These are phyloP conservation scores for Mrakia blollopis DNA, from an alignment of 768 basidiomycete genomes.

Conservation along the genomic window DNA sequence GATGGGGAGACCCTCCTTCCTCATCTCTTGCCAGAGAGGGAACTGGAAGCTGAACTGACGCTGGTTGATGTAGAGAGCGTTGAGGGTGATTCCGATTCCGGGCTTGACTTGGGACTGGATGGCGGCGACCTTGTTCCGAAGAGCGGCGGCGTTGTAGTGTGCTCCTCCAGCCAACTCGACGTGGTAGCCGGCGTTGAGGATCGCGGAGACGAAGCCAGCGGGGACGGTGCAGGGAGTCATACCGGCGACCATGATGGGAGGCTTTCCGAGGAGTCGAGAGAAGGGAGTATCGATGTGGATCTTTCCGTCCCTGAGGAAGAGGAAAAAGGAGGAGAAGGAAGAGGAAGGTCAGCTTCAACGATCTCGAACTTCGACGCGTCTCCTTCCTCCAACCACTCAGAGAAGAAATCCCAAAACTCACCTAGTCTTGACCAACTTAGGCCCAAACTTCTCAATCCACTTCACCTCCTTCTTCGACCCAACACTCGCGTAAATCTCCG, in stretches of 20 bases:
- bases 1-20: conserved; percentile 85
- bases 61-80: conserved; percentile 96
- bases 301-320: conserved; percentile 69
- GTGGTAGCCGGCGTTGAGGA: conserved; percentile 90
- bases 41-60: conserved; percentile 95
- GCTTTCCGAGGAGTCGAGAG: conserved; percentile 90
- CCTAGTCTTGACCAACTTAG: conserved; percentile 83
- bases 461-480: conserved; percentile 71
- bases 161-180: conserved; percentile 96
- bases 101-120: conserved; percentile 78
- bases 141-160: conserved; percentile 85
- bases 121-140: conserved; percentile 86
- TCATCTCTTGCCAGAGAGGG: conserved; percentile 97
- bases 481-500: conserved; percentile 69
- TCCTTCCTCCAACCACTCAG: background rate
- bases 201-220: conserved; percentile 87
- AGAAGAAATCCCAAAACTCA: conserved; percentile 44
- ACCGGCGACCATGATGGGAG: conserved; percentile 98
- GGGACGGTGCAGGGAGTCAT: conserved; percentile 99
- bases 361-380: background rate
- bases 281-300: conserved; percentile 92
- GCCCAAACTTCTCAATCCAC: conserved; percentile 87
- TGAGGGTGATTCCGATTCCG: conserved; percentile 88
- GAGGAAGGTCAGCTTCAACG: background rate
- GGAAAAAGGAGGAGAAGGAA: background rate